These are phyloP conservation scores for Prunus campanulata DNA, from an alignment of 306 rosid species.

Conservation along the genomic window DNA sequence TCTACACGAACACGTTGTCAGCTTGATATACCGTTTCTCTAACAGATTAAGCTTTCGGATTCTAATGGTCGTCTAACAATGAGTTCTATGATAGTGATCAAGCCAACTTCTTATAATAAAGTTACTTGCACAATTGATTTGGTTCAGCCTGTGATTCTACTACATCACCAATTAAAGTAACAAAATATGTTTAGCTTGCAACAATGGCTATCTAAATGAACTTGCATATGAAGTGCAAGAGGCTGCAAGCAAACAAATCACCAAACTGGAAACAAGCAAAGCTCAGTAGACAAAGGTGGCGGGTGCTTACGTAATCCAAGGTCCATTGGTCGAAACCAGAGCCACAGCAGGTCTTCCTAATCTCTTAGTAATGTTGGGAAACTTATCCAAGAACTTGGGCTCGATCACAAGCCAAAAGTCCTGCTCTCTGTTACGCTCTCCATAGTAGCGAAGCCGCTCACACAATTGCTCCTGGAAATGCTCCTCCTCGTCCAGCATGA, in stretches of 20 bases:
- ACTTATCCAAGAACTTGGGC: slow-evolving; percentile 90
- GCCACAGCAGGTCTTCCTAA: slow-evolving; percentile 89
- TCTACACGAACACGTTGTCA: not conserved
- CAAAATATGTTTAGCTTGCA: not conserved
- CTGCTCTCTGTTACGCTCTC: slow-evolving; percentile 66
- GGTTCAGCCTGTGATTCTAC: not conserved
- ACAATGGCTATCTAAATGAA: not conserved
- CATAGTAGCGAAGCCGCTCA: slow-evolving; percentile 65
- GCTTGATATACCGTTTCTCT: not conserved
- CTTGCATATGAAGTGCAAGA: not conserved
- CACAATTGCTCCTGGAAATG: slow-evolving; percentile 80
- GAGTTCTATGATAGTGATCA: not conserved
- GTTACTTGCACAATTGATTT: not conserved
- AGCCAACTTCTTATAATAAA: not conserved
- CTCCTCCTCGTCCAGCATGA: slow-evolving; percentile 98
- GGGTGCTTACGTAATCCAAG: slow-evolving; percentile 83
- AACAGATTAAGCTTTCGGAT: not conserved
- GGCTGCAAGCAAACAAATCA: not conserved
- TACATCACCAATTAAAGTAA: not conserved
- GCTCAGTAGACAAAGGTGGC: not conserved
- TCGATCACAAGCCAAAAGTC: slow-evolving; percentile 97
- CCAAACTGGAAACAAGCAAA: not conserved
- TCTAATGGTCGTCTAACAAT: not conserved
- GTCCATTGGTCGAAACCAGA: slow-evolving; percentile 85
- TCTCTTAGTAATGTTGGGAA: slow-evolving; percentile 77